Evolutionary conservation across 768 basidiomycete species (phyloP), one percentile per base, ranked within the genome.

Genomic region (Hypholoma sublateritium): DNA sequence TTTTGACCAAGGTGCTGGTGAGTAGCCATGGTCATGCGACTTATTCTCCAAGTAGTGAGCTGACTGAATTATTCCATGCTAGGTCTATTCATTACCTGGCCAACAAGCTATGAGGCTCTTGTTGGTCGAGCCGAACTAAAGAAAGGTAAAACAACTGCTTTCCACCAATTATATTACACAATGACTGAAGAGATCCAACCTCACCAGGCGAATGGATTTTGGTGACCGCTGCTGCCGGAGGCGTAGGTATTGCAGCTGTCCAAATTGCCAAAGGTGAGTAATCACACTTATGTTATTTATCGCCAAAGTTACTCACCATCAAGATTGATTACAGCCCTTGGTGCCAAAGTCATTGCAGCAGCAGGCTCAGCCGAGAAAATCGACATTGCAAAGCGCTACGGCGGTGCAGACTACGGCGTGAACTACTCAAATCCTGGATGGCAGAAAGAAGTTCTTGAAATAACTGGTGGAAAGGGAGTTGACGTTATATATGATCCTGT

Each of bases 201-300:
- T 32, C 16, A 47, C 7, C 48, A 90, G 91, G 90, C 19, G 96
- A 98, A 74, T 94, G 89, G 84, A 84, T 97, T 3, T 84, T 99
- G 2, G 87, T 98, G 4, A 93, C 93, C 49, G 96, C 95, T 6
- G 91, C 92, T n/a, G 96, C 95, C 1, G 96, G 96, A 3, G 96
- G 95, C 12, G 95, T 98, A 4, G 95, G 95, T 0, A 86, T 96
- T 50, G 86, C 88, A 5, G 95, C 96, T 6, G 86, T 95, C 16
- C 96, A 98, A 68, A 80, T 98, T 53, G 95, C 93, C 19, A 97
- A 97, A 82, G 87, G 93, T 91, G 34, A 36, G 68, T 41, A 28
- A 1, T 9, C 36, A 37, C 21, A 22, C 2, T 42, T 46, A 22
- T 49, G 44, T 17, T 52, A 35, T 17, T 36, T 25, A 28, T 32